These are phyloP conservation scores for Lentinula novae-zelandiae DNA, from an alignment of 1,284 basidiomycete genomes.

Conservation along the genomic window DNA sequence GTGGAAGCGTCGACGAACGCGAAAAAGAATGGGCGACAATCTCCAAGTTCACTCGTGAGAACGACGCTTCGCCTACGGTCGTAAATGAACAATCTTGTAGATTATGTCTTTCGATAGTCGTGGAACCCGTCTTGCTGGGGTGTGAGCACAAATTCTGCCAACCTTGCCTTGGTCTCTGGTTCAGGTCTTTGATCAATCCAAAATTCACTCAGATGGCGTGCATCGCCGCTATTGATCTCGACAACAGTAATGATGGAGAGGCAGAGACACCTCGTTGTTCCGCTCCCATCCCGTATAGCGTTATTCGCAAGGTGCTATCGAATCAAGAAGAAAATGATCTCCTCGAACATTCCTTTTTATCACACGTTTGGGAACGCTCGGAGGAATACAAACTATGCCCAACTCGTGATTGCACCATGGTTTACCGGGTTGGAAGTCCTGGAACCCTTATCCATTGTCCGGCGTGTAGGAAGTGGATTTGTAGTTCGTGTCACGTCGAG, in stretches of 20 bases:
- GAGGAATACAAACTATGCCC: conserved; percentile 15
- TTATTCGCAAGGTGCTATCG: conserved; percentile 9
- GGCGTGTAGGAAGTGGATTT: conserved; percentile 23
- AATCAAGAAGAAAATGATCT: conserved; percentile 12
- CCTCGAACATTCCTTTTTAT: conserved; percentile 12
- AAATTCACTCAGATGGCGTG: conserved; percentile 30
- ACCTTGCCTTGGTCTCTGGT: conserved; percentile 41
- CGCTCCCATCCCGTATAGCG: conserved; percentile 5
- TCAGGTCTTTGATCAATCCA: conserved; percentile 27
- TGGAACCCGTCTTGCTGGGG: conserved; percentile 32
- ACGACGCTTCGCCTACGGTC: neutral
- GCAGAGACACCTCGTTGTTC: conserved; percentile 1
- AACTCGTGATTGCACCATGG: conserved; percentile 25
- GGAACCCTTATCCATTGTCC: conserved; percentile 26
- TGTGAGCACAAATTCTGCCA: conserved; percentile 51
- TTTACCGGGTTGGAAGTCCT: conserved; percentile 22
- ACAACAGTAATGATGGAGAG: conserved; percentile 14
- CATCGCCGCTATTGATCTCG: conserved; percentile 23
- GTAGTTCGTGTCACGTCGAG: conserved; percentile 27
- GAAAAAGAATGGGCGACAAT: conserved; percentile 14
- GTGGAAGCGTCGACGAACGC: conserved; percentile 27
- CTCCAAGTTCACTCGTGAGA: neutral
- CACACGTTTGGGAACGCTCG: conserved; percentile 3
- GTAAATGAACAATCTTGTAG: neutral
- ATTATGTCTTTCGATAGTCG: conserved; percentile 26